Base-by-base conservation (phyloP, 139 green algal genomes). In the Volvox africanus region DNA sequence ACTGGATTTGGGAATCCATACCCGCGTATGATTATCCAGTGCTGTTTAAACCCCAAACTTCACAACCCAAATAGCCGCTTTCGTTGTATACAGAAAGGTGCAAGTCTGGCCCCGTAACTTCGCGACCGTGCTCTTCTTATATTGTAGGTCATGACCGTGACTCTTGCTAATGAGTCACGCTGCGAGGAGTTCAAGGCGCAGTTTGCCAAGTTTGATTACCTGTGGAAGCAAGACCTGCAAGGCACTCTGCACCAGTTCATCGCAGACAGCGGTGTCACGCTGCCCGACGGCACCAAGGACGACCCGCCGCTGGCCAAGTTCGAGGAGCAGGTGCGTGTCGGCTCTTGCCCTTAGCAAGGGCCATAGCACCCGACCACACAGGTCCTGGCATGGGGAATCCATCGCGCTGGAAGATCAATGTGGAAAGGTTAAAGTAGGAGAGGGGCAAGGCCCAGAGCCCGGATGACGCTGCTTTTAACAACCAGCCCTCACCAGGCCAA, bases 191-290 rank as follows among this genome's bases (percentile, higher is more conserved):
- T 99, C 93, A 97, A 96, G 87, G 82, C 92, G 13, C 90, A 96
- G 65, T 99, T 96, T 89, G 77, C 92, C 26, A 93, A 95, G 82
- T 98, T 96, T 77, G 94, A 96, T 35, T 97, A 97, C 95, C 92
- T 99, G 26, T 99, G 97, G 96, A 96, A 94, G 77, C 94, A 94
- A 24, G 97, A 99, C 92, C 93, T 98, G 77, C 88, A 93, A 1
- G 88, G 79, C 28, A 92, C 91, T 30, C 91, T 98, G 26, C 65
- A 96, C 91, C 36, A 87, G 50, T 87, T 91, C 65, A 88, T 92
- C 26, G 62, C 55, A 21, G 35, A 86, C 37, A 61, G 86, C 33
- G 83, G 91, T 19, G 55, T 67, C 19, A 69, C 75, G 68, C 91
- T 95, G 28, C 67, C 93, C 32, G 95, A 97, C 82, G 95, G 95